Evolutionary conservation across 768 basidiomycete genomes (phyloP).

Genomic region (Pleurotus pulmonarius): DNA sequence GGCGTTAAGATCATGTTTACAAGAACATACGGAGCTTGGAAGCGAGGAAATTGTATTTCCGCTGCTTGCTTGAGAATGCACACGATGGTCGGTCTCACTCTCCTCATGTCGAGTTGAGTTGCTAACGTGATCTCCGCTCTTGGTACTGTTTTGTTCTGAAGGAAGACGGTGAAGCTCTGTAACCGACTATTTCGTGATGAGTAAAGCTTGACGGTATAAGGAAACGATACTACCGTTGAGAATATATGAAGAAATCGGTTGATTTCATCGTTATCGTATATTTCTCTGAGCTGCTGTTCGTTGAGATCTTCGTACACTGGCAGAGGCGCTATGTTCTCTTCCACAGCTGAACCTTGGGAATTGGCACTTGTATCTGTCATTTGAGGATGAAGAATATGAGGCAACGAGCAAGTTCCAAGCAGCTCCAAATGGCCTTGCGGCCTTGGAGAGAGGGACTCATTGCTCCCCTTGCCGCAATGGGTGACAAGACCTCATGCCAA

Average conservation of each 20-base stretch:
- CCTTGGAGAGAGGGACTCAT: too few relatives aligned
- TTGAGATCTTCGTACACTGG: slow-evolving; percentile 22
- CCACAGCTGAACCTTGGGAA: too few relatives aligned
- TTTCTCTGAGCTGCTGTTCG: slow-evolving; percentile 50
- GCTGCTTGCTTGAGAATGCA: background rate
- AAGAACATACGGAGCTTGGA: background rate
- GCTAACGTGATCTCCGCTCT: too few relatives aligned
- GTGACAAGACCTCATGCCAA: too few relatives aligned
- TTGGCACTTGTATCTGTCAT: too few relatives aligned
- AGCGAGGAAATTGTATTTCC: background rate
- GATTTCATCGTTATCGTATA: slow-evolving; percentile 65
- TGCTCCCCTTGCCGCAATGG: too few relatives aligned
- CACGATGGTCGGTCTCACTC: too few relatives aligned
- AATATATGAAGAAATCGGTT: slow-evolving; percentile 59
- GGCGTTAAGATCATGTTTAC: background rate
- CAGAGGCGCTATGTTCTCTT: too few relatives aligned
- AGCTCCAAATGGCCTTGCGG: too few relatives aligned
- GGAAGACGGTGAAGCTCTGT: slow-evolving; percentile 44
- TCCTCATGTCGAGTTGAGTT: too few relatives aligned
- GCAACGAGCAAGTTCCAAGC: too few relatives aligned
- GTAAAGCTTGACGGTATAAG: background rate
- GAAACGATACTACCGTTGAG: slow-evolving; percentile 42
- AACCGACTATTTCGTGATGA: slow-evolving; percentile 42
- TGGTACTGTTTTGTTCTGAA: background rate
- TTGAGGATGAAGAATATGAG: too few relatives aligned